phyloP scores from a whole-genome alignment of 139 green algal species.

The Raphidocelis subcapitata region DNA sequence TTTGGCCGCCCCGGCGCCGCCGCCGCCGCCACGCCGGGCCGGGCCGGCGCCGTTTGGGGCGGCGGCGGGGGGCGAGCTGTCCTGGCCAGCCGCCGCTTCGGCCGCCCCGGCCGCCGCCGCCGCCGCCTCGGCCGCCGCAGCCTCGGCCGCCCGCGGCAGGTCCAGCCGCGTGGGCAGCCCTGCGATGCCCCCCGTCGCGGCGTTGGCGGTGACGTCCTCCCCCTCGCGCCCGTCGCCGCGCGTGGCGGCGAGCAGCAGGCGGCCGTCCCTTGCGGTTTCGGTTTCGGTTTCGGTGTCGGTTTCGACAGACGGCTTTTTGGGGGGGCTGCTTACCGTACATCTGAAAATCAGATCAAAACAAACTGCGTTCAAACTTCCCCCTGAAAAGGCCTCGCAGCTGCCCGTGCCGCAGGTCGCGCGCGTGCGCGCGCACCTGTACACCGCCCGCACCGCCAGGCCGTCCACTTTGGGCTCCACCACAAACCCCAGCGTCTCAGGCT shows the following conservation, averaged over 20 bases:
- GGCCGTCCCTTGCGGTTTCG: background rate
- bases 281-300: no score
- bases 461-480: constrained; percentile 63
- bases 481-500: constrained; percentile 20
- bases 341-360: background rate
- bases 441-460: constrained; percentile 43
- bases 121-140: background rate
- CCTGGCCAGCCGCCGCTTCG: background rate
- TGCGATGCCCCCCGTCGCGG: constrained; percentile 14
- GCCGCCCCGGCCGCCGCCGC: background rate
- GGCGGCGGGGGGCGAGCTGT: background rate
- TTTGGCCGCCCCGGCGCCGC: background rate
- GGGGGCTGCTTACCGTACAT: no score
- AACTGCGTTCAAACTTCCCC: background rate
- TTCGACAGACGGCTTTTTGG: no score
- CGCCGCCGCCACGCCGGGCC: no score
- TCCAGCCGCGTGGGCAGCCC: constrained; percentile 25
- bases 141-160: background rate
- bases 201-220: constrained; percentile 59
- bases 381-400: background rate
- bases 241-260: constrained; percentile 34
- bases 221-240: constrained; percentile 49
- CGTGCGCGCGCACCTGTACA: constrained; percentile 35
- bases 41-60: background rate
- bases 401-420: no score